Base-by-base conservation (phyloP, 1,284 basidiomycete genomes). In the Violaceomyces palustris region DNA sequence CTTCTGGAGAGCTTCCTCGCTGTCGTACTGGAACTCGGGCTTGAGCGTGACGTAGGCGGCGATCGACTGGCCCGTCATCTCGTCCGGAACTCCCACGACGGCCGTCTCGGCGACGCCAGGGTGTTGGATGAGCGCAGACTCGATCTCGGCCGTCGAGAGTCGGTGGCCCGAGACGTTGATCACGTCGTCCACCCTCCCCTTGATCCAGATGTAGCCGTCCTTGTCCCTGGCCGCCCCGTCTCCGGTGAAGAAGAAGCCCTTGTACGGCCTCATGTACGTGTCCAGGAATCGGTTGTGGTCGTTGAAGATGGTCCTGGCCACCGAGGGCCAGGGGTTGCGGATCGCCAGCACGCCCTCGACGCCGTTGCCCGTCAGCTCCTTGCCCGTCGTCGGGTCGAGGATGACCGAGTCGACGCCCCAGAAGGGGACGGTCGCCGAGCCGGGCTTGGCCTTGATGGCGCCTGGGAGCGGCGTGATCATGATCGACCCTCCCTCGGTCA, bases 401-500 rank as follows among this genome's bases (percentile, higher is more conserved):
- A 98, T 83, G 11, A 82, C 87, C 26, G 90, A 79, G 69, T 93
- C 84, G 63, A 93, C 86, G 49, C 94, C 93, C 73, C 94, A 94
- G 86, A 97, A 97, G 26, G 93, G 93, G 47, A 96, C 87, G 4
- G 93, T 96, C 8, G 93, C 94, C 0, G 87, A 83, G 39, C 94
- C 94, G 17, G 94, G 89, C 79, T 98, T 98, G 45, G 90, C 91
- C 75, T 89, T 82, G 59, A 92, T 87, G 6, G 90, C 90, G 58
- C 93, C 92, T 32, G 93, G 93, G 77, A 97, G 83, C 8, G 94
- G 92, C 3, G 92, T 90, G 53, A 98, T 82, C 55, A 92, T 84
- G 76, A 96, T 93, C 5, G 87, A 90, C 37, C 92, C 93, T 0
- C 92, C 97, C 78, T 98, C 93, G 3, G 93, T 98, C 81, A 97